Evolutionary conservation across 352 stramenopile species (phyloP).

Genomic region (Phytophthora vignae): DNA sequence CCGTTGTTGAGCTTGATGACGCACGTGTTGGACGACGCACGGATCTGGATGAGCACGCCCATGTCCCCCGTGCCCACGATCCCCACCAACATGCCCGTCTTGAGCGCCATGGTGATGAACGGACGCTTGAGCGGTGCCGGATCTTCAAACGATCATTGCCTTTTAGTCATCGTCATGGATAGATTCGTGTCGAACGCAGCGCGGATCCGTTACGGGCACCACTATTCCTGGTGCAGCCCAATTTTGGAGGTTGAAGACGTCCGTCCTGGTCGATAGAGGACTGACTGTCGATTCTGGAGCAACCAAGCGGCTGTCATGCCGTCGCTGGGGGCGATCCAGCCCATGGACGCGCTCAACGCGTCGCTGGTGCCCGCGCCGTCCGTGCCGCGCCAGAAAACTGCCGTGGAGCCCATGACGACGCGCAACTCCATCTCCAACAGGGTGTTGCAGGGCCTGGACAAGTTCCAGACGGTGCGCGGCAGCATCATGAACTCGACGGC

Average conservation of each 20-base stretch:
- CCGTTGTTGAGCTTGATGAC: constrained; percentile 78
- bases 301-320: constrained; percentile 17
- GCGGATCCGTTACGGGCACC: constrained; percentile 21
- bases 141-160: constrained; percentile 7
- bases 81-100: constrained; percentile 65
- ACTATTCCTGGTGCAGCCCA: constrained; percentile 22
- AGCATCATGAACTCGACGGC: constrained; percentile 35
- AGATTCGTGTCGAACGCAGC: neutral
- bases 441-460: constrained; percentile 37
- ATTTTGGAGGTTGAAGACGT: neutral
- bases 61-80: constrained; percentile 62
- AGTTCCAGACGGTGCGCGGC: constrained; percentile 27
- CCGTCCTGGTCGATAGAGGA: neutral
- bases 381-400: constrained; percentile 34
- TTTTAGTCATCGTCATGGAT: no score
- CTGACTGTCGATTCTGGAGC: constrained; percentile 2
- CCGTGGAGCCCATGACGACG: constrained; percentile 47
- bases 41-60: constrained; percentile 71
- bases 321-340: constrained; percentile 34
- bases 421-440: constrained; percentile 55
- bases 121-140: neutral
- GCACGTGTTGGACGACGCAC: constrained; percentile 63
- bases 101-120: constrained; percentile 46
- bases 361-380: constrained; percentile 41
- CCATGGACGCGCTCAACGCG: constrained; percentile 43